phyloP scores from a whole-genome alignment of 257 asterid genomes.

The Solanum raphanifolium region DNA sequence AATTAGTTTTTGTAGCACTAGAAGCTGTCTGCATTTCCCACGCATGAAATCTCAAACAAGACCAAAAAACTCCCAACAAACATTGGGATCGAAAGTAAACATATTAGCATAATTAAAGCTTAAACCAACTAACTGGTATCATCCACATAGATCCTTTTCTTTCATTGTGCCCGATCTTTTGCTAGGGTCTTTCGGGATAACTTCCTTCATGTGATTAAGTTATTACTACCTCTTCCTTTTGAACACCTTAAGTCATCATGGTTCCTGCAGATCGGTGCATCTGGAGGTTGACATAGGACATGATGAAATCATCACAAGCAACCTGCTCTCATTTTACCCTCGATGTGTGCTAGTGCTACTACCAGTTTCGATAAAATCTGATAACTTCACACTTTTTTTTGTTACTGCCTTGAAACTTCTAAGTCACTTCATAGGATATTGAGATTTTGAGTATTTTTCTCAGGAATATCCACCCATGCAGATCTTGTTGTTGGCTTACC shows the following conservation, averaged over 20 bases:
- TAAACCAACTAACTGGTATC: neutral
- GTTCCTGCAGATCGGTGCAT: neutral
- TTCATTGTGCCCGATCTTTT: neutral
- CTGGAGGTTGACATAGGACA: neutral
- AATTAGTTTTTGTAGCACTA: neutral
- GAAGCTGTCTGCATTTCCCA: neutral
- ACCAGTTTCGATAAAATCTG: neutral
- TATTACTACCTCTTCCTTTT: neutral
- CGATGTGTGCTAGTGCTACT: neutral
- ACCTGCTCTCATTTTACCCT: neutral
- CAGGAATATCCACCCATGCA: slow-evolving; percentile 41
- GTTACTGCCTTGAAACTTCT: neutral
- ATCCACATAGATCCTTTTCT: neutral
- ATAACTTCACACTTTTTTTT: neutral
- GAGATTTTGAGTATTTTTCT: neutral
- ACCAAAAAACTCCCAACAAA: neutral
- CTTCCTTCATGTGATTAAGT: neutral
- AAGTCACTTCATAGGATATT: neutral
- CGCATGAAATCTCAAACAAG: neutral
- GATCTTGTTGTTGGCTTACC: slow-evolving; percentile 48
- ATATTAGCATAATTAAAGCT: neutral
- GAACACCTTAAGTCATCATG: neutral
- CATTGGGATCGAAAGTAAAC: neutral
- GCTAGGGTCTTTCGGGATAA: neutral
- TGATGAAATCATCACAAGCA: neutral